Percentiles rank a stretch among this genome's conserved stretches.
Evolutionary conservation across 2,329 filamentous ascomycete genomes (phyloP).

Genomic region (Blumeriella jaapii): DNA sequence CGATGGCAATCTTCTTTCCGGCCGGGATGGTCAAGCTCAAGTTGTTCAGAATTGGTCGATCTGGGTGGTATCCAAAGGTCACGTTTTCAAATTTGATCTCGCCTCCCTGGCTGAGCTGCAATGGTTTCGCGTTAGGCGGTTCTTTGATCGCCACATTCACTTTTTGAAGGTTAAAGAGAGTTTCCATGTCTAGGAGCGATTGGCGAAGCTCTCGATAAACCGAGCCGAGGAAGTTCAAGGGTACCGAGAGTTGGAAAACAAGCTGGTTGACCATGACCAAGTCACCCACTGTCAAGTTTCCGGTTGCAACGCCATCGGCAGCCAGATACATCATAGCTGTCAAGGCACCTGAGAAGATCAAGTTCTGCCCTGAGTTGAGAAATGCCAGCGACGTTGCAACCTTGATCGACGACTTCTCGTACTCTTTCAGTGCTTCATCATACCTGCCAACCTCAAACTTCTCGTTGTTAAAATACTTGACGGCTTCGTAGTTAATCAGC

Average conservation of each 20-base stretch:
- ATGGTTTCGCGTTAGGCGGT: constrained; percentile 57
- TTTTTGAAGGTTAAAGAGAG: constrained; percentile 92
- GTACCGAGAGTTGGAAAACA: constrained; percentile 93
- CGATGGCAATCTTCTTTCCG: constrained; percentile 90
- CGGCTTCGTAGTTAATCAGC: constrained; percentile 96
- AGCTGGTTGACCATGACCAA: constrained; percentile 98
- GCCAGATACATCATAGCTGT: constrained; percentile 98
- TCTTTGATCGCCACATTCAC: constrained; percentile 85
- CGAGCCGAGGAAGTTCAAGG: constrained; percentile 94
- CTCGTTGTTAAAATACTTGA: constrained; percentile 99
- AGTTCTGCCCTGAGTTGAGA: constrained; percentile 88
- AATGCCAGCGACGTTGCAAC: constrained; percentile 88
- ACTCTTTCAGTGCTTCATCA: constrained; percentile 72
- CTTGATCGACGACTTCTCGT: constrained; percentile 93
- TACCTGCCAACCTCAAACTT: constrained; percentile 87
- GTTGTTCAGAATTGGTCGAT: constrained; percentile 78
- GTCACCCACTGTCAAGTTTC: constrained; percentile 80
- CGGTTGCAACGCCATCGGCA: constrained; percentile 74
- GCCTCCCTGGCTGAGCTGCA: constrained; percentile 64
- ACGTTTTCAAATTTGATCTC: constrained; percentile 94
- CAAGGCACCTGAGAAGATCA: constrained; percentile 90
- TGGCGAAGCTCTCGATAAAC: constrained; percentile 94
- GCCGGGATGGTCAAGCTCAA: constrained; percentile 83
- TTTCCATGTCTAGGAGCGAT: constrained; percentile 96
- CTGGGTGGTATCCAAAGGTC: constrained; percentile 79